phyloP scores from a whole-genome alignment of 768 basidiomycete species.

The Dioszegia hungarica region DNA sequence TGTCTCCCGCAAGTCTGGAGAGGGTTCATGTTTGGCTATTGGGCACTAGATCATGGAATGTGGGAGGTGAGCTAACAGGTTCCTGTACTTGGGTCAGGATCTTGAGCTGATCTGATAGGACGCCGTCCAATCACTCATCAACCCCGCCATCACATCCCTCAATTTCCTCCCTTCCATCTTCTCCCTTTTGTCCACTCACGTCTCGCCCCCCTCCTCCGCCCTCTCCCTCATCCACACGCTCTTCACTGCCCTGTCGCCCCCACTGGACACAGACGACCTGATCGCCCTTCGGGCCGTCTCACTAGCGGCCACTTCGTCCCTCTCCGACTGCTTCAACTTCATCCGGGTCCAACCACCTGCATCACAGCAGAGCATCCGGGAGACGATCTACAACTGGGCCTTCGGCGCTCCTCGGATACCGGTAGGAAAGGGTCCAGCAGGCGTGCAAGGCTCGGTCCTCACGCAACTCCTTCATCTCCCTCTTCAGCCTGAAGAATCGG shows the following conservation, averaged over 20 bases:
- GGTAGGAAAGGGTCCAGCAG: conserved; percentile 12
- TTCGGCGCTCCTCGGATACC: conserved; percentile 21
- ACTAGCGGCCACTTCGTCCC: conserved; percentile 13
- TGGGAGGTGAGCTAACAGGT: conserved; percentile 39
- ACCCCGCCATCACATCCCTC: conserved; percentile 32
- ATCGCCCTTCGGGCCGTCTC: conserved; percentile 1
- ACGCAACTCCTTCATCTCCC: conserved; percentile 35
- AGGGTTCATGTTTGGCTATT: conserved; percentile 40
- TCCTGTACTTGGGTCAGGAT: neutral
- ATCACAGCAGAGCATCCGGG: conserved; percentile 11
- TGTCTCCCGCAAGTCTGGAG: conserved; percentile 37
- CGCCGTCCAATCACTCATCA: conserved; percentile 25
- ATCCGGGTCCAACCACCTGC: conserved; percentile 12
- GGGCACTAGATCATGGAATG: conserved; percentile 33
- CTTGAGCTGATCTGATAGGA: conserved; percentile 9
- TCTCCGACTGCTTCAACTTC: conserved; percentile 27
- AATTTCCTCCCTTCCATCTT: conserved; percentile 37
- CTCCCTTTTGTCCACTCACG: conserved; percentile 18
- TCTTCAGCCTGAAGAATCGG: conserved; percentile 24
- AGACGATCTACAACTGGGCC: conserved; percentile 28
- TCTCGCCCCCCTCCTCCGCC: conserved; percentile 24
- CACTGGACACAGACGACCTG: conserved; percentile 2
- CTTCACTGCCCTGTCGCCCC: conserved; percentile 8
- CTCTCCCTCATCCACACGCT: conserved; percentile 21
- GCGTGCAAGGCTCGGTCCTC: conserved; percentile 17